Base-by-base conservation (phyloP, 1,284 basidiomycete species). In the Microbotryum saponariae region DNA sequence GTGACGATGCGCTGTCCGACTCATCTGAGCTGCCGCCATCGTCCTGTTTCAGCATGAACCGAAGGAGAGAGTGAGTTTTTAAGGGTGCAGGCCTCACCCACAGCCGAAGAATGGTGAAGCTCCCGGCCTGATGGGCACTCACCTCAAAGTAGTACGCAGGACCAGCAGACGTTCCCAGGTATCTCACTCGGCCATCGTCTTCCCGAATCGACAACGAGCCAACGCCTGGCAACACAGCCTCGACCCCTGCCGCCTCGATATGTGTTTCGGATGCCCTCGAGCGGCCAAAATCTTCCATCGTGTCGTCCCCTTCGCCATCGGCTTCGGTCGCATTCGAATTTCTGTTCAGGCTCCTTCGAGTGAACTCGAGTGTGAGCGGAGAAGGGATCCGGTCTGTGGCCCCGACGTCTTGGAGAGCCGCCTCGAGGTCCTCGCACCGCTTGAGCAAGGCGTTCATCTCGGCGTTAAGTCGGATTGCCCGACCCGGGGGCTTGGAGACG, bases 341-440 rank as follows among this genome's bases (percentile, higher is more conserved):
- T 18, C 20, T 45, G 20, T 12, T 48, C 25, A 7, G 16, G 12
- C 18, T 4, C 50, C 23, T 51, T 8, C 45, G 33, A n/a, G 49
- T 51, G 48, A 57, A 51, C 48, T 60, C 55, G 23, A 67, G 44
- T 7, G 55, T 48, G n/a, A 65, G 33, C 6, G 63, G 54, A 27
- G 63, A 59, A 6, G 63, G 61, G 7, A 65, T 61, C 5, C 54
- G 47, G 6, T 58, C 59, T 1, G 0, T 51, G 1, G n/a, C 51
- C 10, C 66, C 66, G n/a, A 63, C 51, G 0, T 60, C 59, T 10
- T 21, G 23, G 3, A 65, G 47, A 18, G 60, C n/a, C 2, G 25
- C 23, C 46, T 65, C 63, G 45, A 67, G 59, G 12, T 47, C 57
- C n/a, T 67, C 63, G 14, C 63, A 57, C 4, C 66, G 56, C 3